Base-by-base conservation (phyloP, 2,329 filamentous ascomycete species). In the Fusarium chuoi region DNA sequence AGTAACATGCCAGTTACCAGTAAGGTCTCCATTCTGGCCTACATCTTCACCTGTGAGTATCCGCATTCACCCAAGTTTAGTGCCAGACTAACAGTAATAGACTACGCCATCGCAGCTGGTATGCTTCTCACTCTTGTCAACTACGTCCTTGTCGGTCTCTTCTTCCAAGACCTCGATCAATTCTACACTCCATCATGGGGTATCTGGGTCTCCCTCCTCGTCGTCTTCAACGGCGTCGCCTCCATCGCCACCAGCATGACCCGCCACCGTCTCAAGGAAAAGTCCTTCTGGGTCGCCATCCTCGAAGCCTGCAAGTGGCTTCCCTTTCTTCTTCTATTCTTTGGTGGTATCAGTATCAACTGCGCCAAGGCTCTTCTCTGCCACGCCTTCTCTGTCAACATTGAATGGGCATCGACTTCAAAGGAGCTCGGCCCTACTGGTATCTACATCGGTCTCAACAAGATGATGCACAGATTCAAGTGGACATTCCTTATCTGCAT, bases 71-170 rank as follows among this genome's bases (percentile, higher is more conserved):
- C 26, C 7, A 28, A 28, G 26, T 28, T 28, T 28, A 13, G 1
- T 18, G 15, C 8, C 5, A 28, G 35, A 18, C 62, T 77, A 13
- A 77, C 41, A 4, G 6, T 4, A 5, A 2, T 3, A 75, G 72
- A 93, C 82, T 93, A 92, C 75, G 92, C 92, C 26, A 89, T 94
- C 65, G 92, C 87, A 8, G 88, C 89, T 1, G 89, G 91, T 9
- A 90, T 92, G 85, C 82, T 90, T 11, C 84, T 94, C 46, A 93
- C 91, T 0, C 78, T 92, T 1, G 82, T 88, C 65, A 94, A 94
- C 82, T 94, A 94, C 80, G 87, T 94, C 79, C 82, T 92, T n/a
- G 86, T 93, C 48, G 92, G 92, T n/a, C 92, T 91, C 86, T 93
- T 88, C 82, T 91, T 91, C 76, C 90, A 90, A 18, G 84, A 89